Conservation (phyloP, 257 asterid species). For the Hygrophila difformis region DNA sequence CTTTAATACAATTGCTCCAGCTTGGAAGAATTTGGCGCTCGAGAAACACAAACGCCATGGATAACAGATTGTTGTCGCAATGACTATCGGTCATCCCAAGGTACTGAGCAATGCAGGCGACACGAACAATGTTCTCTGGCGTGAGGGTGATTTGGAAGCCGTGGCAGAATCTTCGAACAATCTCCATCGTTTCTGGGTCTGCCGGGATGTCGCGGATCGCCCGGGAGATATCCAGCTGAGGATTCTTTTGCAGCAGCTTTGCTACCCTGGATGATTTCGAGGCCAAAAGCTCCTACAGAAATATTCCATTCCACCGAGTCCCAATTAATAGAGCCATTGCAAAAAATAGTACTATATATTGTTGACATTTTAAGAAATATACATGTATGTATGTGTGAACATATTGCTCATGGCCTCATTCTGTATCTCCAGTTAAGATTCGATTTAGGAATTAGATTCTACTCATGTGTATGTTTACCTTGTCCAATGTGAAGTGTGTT, state of each 20-base stretch:
- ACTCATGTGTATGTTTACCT: constrained; percentile 24
- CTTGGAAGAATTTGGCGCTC: constrained; percentile 36
- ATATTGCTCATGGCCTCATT: too few relatives aligned
- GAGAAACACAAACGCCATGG: constrained; percentile 33
- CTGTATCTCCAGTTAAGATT: too few relatives aligned
- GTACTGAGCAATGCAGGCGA: constrained; percentile 51
- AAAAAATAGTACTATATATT: background rate
- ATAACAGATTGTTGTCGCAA: constrained; percentile 41
- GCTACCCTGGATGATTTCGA: constrained; percentile 51
- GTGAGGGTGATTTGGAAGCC: constrained; percentile 46
- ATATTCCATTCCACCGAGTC: too few relatives aligned
- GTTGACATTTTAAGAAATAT: background rate
- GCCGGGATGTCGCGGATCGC: constrained; percentile 43
- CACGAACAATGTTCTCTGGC: constrained; percentile 42
- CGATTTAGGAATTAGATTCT: too few relatives aligned
- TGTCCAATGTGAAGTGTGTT: constrained; percentile 31
- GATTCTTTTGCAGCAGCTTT: constrained; percentile 29
- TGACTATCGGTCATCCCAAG: constrained; percentile 72
- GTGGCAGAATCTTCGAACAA: constrained; percentile 69
- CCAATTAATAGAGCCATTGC: too few relatives aligned
- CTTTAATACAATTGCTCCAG: constrained; percentile 62
- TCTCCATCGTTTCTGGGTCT: constrained; percentile 57
- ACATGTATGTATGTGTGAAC: too few relatives aligned
- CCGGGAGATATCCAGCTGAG: constrained; percentile 32
- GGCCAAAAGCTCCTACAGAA: constrained; percentile 63